phyloP scores from a whole-genome alignment of 2,329 filamentous ascomycete genomes.

The Verticillium dahliae region DNA sequence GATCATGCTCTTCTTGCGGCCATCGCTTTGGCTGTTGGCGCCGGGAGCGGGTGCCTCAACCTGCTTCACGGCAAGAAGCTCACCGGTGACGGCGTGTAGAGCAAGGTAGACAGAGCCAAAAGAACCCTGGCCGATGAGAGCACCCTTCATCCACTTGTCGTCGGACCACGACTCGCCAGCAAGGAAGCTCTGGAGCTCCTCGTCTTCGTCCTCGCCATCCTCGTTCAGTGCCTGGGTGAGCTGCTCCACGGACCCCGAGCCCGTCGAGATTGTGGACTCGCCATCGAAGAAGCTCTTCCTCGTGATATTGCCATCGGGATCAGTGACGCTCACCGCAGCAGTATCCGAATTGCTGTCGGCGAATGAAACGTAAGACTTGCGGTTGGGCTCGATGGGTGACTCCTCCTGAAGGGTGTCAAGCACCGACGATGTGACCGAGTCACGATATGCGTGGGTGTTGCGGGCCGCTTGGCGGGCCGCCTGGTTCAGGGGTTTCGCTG shows the following conservation, averaged over 20 bases:
- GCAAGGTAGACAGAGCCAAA: slow-evolving; percentile 96
- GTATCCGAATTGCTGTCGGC: slow-evolving; percentile 66
- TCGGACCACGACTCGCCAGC: slow-evolving; percentile 92
- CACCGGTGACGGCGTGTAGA: slow-evolving; percentile 89
- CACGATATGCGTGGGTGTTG: slow-evolving; percentile 61
- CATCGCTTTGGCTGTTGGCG: slow-evolving; percentile 73
- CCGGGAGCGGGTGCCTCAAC: slow-evolving; percentile 81
- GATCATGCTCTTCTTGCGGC: slow-evolving; percentile 96
- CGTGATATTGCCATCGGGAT: slow-evolving; percentile 65
- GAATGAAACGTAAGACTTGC: slow-evolving; percentile 93
- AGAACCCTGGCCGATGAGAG: slow-evolving; percentile 91
- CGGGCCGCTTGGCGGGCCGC: slow-evolving; percentile 32
- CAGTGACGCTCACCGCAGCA: slow-evolving; percentile 61
- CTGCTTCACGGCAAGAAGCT: slow-evolving; percentile 97
- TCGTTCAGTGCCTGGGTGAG: slow-evolving; percentile 79
- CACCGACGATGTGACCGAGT: slow-evolving; percentile 83
- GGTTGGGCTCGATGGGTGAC: slow-evolving; percentile 75
- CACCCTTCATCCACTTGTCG: slow-evolving; percentile 99
- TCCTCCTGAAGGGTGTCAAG: slow-evolving; percentile 90
- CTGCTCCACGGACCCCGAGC: slow-evolving; percentile 71
- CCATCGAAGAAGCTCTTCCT: slow-evolving; percentile 83
- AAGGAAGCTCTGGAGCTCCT: slow-evolving; percentile 83
- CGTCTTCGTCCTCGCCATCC: slow-evolving; percentile 87
- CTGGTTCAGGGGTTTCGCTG: slow-evolving; percentile 35
- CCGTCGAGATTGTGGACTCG: slow-evolving; percentile 53